Base-by-base conservation (phyloP, 208 protist species). In the Giardia duodenalis region DNA sequence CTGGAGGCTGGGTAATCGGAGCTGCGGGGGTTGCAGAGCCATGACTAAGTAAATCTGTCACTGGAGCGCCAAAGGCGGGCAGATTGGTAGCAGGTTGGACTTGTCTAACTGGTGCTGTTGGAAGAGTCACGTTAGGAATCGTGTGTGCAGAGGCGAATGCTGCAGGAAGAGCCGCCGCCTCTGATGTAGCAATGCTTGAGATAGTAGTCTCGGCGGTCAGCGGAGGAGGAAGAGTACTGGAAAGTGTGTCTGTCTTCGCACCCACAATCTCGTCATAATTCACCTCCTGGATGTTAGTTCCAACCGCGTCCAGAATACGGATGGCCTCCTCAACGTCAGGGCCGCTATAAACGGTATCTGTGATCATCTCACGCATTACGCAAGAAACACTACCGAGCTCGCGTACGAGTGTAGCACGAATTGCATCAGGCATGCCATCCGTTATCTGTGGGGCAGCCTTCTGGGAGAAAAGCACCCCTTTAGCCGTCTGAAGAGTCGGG, bases 401-500 rank as follows among this genome's bases (percentile, higher is more conserved):
- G 57, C 57, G 57, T 39, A 76, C 30, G 57, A 76, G 57, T 39
- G 57, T 30, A 10, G 57, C 57, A 76, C 57, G 57, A 30, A 76
- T 76, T 10, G 57, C 57, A 30, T 76, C 57, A 30, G 57, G 57
- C 57, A 89, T 89, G 4, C 86, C 86, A 42, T 89, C 86, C 3
- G 86, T 89, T 10, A 89, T 46, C 44, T 46, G 22, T 45, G 86
- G 86, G 4, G 10, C 30, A 76, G 92, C 47, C 76, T 92, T 93
- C 47, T 93, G 30, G 47, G 86, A 46, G 39, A 57, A 87, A 87
- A 93, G 47, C 22, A 92, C 88, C n/a, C 46, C 47, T 43, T 93
- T 94, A 44, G 93, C 93, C 39, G 67, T 3, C n/a, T 92, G 47
- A 89, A 89, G 86, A 45, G 86, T 89, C 44, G 90, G 48, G 47